These are phyloP conservation scores for Cydonia oblonga DNA, from an alignment of 331 rosid genomes.

Conservation along the genomic window DNA sequence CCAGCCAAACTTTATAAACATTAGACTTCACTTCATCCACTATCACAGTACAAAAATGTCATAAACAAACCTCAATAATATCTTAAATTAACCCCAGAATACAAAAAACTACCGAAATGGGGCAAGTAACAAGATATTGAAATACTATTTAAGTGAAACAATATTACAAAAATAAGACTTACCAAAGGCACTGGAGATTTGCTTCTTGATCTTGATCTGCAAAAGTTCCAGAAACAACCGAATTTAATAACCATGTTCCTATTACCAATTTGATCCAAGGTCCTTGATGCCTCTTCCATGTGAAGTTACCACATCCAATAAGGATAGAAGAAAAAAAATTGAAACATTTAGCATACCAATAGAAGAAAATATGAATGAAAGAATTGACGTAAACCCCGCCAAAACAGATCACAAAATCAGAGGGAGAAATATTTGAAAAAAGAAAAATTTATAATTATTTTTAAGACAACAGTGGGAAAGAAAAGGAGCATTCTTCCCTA, in stretches of 20 bases:
- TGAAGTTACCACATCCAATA: constrained; percentile 49
- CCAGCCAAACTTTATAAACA: not conserved
- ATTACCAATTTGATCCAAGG: constrained; percentile 72
- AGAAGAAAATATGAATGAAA: not conserved
- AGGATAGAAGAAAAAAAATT: constrained; percentile 32
- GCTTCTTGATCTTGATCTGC: constrained; percentile 99
- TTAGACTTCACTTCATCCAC: not conserved
- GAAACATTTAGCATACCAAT: constrained; percentile 33
- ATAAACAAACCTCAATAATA: not conserved
- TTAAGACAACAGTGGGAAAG: constrained; percentile 46
- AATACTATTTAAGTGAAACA: not conserved
- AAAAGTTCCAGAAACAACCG: constrained; percentile 99
- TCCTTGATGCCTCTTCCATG: constrained; percentile 97
- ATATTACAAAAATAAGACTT: constrained; percentile 24
- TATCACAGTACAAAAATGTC: not conserved
- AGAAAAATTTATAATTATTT: constrained; percentile 26
- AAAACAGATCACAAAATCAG: constrained; percentile 12
- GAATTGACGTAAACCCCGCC: constrained; percentile 18
- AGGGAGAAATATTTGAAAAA: constrained; percentile 21
- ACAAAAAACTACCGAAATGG: not conserved
- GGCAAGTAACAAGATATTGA: not conserved
- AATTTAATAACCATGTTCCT: constrained; percentile 84
- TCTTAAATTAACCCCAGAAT: not conserved
- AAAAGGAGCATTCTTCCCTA: constrained; percentile 73
- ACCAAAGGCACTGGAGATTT: constrained; percentile 81